Base-by-base conservation (phyloP, 2,329 filamentous ascomycete genomes). In the Dothideomycetes sp. region DNA sequence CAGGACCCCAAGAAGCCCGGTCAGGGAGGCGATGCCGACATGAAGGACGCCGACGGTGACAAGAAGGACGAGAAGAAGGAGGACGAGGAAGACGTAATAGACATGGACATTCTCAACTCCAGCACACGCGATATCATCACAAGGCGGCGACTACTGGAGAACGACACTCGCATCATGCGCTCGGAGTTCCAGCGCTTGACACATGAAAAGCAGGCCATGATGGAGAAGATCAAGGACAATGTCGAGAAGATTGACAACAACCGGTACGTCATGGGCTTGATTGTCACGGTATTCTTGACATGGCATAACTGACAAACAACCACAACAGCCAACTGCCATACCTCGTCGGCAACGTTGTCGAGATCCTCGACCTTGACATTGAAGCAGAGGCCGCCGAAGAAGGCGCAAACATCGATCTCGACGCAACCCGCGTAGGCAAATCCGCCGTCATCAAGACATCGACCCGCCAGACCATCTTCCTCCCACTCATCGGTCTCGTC, bases 371-470 rank as follows among this genome's bases (percentile, higher is more conserved):
- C 57, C 81, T 98, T 35, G 93, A 98, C 59, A 91, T 94, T 34
- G 89, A 87, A 17, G 88, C 84, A 50, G 91, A 98, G 64, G 93
- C 91, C 5, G 87, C 84, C 23, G 91, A 98, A 64, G 93, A 98
- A 65, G 93, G 91, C 47, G 91, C 93, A 55, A 98, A 98, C 63
- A 96, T 98, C 61, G 91, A 98, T 61, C 74, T 98, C 34, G 91
- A 98, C 65, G 91, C 91, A 50, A 95, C 87, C 27, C 79, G 91
- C 41, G 88, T 96, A 8, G 91, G 91, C 65, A 98, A 96, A 67
- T 96, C 89, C 1, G 91, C 93, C 12, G 91, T 98, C 55, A 98
- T 98, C 75, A 98, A 98, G 72, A 98, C 91, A 7, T 96, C 89
- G 5, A 98, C 91, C 17, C 78, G 91, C 53, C 93, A 98, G 67